Percentiles rank a stretch among this genome's conserved stretches.
Evolutionary conservation across 1,139 yeast species (phyloP).

Genomic region (Scheffersomyces insectosa): DNA sequence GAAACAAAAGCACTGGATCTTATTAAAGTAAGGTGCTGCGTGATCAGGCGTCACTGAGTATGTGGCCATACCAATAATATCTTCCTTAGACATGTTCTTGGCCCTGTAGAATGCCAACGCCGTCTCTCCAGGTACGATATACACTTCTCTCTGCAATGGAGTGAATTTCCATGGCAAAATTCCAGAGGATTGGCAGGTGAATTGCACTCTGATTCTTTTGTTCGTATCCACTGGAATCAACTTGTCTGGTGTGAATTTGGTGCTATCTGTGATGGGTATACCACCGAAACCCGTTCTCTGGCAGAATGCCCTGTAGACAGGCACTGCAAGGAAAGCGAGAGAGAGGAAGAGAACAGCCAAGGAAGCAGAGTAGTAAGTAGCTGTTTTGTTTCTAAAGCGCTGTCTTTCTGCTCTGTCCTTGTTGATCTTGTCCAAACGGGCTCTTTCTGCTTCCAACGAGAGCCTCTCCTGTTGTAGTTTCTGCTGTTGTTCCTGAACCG

Average conservation of each 20-base stretch:
- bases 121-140: conserved; percentile 95
- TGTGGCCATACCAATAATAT: conserved; percentile 97
- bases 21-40: conserved; percentile 93
- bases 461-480: too few relatives aligned
- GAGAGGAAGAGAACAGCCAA: conserved; percentile 74
- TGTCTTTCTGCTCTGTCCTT: conserved; percentile 31
- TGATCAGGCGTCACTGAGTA: conserved; percentile 95
- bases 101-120: conserved; percentile 96
- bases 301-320: conserved; percentile 88
- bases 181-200: conserved; percentile 90
- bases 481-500: too few relatives aligned
- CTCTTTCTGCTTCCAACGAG: conserved; percentile 7
- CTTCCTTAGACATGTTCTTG: conserved; percentile 79
- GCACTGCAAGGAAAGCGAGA: conserved; percentile 87
- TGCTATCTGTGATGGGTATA: conserved; percentile 81
- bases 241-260: conserved; percentile 82
- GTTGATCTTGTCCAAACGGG: conserved; percentile 10
- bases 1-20: conserved; percentile 96
- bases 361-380: conserved; percentile 72
- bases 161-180: conserved; percentile 93
- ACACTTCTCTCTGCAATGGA: conserved; percentile 93
- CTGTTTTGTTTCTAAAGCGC: conserved; percentile 44
- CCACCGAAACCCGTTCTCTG: conserved; percentile 97
- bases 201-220: conserved; percentile 75
- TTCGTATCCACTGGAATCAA: conserved; percentile 86